Base-by-base conservation (phyloP, 2,329 filamentous ascomycete genomes). In the Pseudogymnoascus sp. region DNA sequence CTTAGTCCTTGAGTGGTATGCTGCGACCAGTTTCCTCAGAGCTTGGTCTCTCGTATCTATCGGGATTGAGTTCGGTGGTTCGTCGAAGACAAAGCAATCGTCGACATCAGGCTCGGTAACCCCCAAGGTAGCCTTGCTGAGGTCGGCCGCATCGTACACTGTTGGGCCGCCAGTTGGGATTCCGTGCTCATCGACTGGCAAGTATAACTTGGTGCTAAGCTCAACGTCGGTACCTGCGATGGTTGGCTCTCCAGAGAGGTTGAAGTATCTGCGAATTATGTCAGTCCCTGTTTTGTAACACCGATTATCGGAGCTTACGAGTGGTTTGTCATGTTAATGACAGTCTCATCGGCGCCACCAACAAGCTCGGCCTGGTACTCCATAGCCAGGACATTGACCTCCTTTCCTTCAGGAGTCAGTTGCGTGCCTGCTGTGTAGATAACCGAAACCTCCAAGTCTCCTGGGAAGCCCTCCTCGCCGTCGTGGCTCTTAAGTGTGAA, bases 251-350 rank as follows among this genome's bases (percentile, higher is more conserved):
- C 76, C 77, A 2, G 79, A 78, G 36, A 88, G 80, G 76, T 89
- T 88, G 76, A 89, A 89, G 78, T 89, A 89, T 40, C 81, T 83
- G 64, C 10, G 12, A 23, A 31, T 40, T 4, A 31, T 8, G 63
- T 65, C 6, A 66, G 66, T 37, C 3, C 31, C 14, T 59, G 65
- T 61, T 16, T 23, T 12, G 40, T 40, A 62, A 61, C 42, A 60
- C 61, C 5, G 31, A 36, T 28, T 44, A 23, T 25, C 11, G 60
- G 36, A 7, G 74, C 79, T 69, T 76, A 91, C 89, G 91, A 96
- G 79, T 99, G 93, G 78, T 97, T 99, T 60, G 95, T 97, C 78
- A 97, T 84, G 77, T 93, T 96, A 74, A 97, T 84, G 44, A 87
- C 87, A 0, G 93, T 97, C 81, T 97, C 93, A n/a, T 93, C 87